phyloP scores from a whole-genome alignment of 768 basidiomycete species.

The Auriscalpium vulgare region DNA sequence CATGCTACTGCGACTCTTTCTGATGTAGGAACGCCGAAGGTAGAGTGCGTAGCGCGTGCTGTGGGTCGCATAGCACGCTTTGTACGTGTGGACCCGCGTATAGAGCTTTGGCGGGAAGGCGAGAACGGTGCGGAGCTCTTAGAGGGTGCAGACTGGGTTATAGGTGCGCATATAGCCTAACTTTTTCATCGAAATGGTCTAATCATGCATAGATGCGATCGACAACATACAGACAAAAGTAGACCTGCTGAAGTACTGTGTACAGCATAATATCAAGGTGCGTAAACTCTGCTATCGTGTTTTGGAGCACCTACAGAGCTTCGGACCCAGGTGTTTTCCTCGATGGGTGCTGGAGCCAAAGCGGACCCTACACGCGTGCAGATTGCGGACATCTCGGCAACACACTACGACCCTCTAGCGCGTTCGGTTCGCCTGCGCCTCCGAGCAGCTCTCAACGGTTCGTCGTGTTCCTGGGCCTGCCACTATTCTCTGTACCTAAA shows the following conservation, averaged over 20 bases:
- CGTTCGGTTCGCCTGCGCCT: conserved; percentile 79
- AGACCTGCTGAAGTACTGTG: conserved; percentile 85
- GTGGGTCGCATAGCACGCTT: conserved; percentile 74
- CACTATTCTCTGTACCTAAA: background rate
- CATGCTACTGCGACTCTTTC: conserved; percentile 85
- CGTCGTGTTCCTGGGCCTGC: background rate
- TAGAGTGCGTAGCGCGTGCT: conserved; percentile 61
- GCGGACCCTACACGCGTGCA: conserved; percentile 92
- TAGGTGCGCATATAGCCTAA: conserved; percentile 44
- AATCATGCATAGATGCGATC: conserved; percentile 63
- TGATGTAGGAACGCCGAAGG: conserved; percentile 94
- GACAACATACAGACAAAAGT: conserved; percentile 98
- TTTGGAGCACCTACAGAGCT: background rate
- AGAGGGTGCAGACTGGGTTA: conserved; percentile 88
- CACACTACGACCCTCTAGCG: conserved; percentile 92
- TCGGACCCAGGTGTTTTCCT: conserved; percentile 70
- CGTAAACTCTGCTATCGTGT: conserved; percentile 4
- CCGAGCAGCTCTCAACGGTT: conserved; percentile 32
- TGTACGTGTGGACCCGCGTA: conserved; percentile 75
- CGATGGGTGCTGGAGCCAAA: conserved; percentile 96
- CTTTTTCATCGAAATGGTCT: conserved; percentile 5
- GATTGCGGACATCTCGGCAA: conserved; percentile 88
- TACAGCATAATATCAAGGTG: conserved; percentile 72
- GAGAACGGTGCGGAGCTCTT: conserved; percentile 59
- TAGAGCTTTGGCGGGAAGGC: conserved; percentile 84